Evolutionary conservation across 208 protist species (phyloP).

Genomic region (Wallacemonas sp.): DNA sequence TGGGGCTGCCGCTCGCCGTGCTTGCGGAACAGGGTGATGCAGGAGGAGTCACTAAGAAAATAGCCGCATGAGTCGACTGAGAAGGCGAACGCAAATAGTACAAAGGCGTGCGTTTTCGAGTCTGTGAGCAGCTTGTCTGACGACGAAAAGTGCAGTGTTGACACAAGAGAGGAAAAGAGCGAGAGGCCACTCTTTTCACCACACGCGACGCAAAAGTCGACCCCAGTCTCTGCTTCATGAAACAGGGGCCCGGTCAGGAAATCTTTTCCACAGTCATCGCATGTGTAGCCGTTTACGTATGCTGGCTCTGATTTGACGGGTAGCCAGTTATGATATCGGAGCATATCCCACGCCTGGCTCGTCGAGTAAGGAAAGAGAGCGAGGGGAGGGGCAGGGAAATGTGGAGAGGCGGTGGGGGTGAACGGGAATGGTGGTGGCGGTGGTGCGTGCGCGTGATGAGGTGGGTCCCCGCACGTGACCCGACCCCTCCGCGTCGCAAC

Average conservation of each 20-base stretch:
- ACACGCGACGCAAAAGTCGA: slow-evolving; percentile 33
- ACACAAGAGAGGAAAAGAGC: slow-evolving; percentile 20
- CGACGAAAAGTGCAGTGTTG: slow-evolving; percentile 14
- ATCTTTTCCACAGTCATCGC: slow-evolving; percentile 40
- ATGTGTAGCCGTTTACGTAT: slow-evolving; percentile 34
- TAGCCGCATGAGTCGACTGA: slow-evolving; percentile 9
- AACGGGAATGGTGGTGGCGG: background rate
- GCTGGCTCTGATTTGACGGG: slow-evolving; percentile 31
- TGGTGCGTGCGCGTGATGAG: background rate
- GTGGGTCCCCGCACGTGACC: background rate
- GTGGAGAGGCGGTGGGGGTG: background rate
- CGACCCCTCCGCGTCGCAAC: background rate
- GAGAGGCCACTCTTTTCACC: slow-evolving; percentile 16
- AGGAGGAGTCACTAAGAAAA: slow-evolving; percentile 14
- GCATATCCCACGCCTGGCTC: background rate
- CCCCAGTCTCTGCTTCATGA: slow-evolving; percentile 29
- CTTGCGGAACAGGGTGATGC: background rate
- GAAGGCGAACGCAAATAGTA: slow-evolving; percentile 18
- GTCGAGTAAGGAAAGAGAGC: background rate
- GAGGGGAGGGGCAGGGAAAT: background rate
- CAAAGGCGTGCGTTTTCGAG: slow-evolving; percentile 6
- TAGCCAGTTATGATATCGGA: slow-evolving; percentile 38
- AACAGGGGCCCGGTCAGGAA: slow-evolving; percentile 32
- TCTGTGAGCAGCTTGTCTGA: background rate
- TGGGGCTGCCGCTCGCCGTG: background rate